A percentile compares a stretch with the other conserved stretches of the same genome.
phyloP scores from a whole-genome alignment of 805 yeast species.

The Helenozyma baotianmanensis region DNA sequence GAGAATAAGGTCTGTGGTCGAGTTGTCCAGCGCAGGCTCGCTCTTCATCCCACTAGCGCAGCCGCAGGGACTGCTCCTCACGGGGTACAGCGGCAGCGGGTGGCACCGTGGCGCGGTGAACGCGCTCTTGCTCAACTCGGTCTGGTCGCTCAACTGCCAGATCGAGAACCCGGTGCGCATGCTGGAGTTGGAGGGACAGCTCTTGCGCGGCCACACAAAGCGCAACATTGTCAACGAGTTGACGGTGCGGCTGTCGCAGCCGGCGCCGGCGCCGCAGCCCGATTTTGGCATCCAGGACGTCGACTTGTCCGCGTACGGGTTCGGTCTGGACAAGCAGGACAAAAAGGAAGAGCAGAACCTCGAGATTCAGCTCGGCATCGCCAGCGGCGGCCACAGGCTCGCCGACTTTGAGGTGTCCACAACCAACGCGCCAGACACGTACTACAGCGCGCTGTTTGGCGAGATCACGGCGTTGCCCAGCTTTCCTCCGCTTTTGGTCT shows the following conservation, averaged over 20 bases:
- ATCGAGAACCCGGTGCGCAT: slow-evolving; percentile 30
- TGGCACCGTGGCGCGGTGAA: slow-evolving; percentile 41
- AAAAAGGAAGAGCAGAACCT: too few species aligned
- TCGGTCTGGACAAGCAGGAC: too few species aligned
- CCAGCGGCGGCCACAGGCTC: too few species aligned
- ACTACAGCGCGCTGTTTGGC: slow-evolving; percentile 12
- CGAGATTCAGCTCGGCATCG: not conserved
- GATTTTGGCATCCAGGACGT: slow-evolving; percentile 6
- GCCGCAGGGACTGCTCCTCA: not conserved
- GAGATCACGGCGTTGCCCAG: slow-evolving; percentile 24
- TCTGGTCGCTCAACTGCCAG: slow-evolving; percentile 44
- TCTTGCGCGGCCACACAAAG: slow-evolving; percentile 37
- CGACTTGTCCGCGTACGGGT: slow-evolving; percentile 11
- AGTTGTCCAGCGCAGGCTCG: slow-evolving; percentile 45
- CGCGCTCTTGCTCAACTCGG: slow-evolving; percentile 31
- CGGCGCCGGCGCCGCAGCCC: too few species aligned
- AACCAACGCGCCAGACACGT: not conserved
- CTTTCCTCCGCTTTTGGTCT: slow-evolving; percentile 24
- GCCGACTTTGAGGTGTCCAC: not conserved
- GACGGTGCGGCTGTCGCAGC: slow-evolving; percentile 5
- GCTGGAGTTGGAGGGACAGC: slow-evolving; percentile 40
- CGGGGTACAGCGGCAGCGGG: slow-evolving; percentile 10
- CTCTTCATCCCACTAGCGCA: slow-evolving; percentile 52
- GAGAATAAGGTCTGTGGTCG: slow-evolving; percentile 43
- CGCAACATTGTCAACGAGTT: slow-evolving; percentile 47